Conservation (phyloP, 257 asterid species). For the Solanum virginianum region DNA sequence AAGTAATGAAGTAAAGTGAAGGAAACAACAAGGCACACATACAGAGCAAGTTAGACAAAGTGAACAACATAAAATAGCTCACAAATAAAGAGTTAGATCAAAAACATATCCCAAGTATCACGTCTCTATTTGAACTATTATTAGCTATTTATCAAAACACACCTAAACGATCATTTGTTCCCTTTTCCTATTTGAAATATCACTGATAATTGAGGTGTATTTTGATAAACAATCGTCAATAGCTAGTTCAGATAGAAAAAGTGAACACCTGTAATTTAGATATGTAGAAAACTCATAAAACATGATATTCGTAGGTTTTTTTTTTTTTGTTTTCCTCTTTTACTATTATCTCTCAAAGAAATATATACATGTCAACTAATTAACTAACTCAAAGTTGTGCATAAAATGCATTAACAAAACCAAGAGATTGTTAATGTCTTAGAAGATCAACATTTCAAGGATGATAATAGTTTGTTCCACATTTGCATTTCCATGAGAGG, state of each 20-base stretch:
- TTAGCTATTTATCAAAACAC: too few species aligned
- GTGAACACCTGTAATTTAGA: neutral
- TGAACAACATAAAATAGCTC: neutral
- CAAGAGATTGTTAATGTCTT: neutral
- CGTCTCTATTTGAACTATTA: neutral
- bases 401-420: neutral
- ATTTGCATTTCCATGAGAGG: slow-evolving; percentile 69
- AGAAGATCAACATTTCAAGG: slow-evolving; percentile 12
- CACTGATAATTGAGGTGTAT: neutral
- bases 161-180: too few species aligned
- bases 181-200: neutral
- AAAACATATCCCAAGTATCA: neutral
- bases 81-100: neutral
- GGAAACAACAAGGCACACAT: neutral
- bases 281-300: too few species aligned
- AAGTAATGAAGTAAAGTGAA: neutral
- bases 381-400: neutral
- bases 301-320: neutral
- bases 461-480: slow-evolving; percentile 47
- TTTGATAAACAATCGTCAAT: neutral
- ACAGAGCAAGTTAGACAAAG: neutral
- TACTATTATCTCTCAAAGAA: neutral
- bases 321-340: neutral
- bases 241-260: neutral
- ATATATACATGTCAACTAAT: neutral